phyloP scores from a whole-genome alignment of 2,329 filamentous ascomycete species.

The Fusarium torreyae region DNA sequence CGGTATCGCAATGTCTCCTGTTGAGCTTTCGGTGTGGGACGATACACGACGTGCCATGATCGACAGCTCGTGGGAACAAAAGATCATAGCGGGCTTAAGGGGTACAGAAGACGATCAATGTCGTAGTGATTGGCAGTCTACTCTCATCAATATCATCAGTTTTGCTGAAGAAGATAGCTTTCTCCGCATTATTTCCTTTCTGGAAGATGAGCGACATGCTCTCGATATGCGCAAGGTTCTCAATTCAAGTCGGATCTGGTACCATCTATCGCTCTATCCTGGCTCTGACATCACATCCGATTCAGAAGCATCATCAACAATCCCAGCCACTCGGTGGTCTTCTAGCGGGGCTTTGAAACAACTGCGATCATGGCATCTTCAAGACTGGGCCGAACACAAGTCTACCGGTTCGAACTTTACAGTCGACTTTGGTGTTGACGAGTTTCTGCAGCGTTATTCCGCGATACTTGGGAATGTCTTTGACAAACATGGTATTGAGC shows the following conservation, averaged over 20 bases:
- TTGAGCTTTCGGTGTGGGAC: no score
- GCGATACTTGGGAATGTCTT: slow-evolving; percentile 85
- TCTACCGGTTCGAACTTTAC: slow-evolving; percentile 95
- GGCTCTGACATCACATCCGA: slow-evolving; percentile 53
- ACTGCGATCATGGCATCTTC: slow-evolving; percentile 94
- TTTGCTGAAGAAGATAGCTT: no score
- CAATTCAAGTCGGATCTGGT: slow-evolving; percentile 92
- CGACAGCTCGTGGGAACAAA: no score
- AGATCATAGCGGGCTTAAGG: no score
- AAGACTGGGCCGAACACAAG: slow-evolving; percentile 95
- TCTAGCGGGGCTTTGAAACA: slow-evolving; percentile 93
- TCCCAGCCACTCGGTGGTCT: slow-evolving; percentile 80
- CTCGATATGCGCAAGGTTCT: slow-evolving; percentile 61
- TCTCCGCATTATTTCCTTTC: no score
- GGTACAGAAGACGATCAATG: no score
- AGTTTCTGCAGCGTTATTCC: slow-evolving; percentile 88
- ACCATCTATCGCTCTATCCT: slow-evolving; percentile 91
- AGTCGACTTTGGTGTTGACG: slow-evolving; percentile 93
- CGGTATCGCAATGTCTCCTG: no score
- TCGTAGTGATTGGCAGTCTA: no score
- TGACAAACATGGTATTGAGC: slow-evolving; percentile 92
- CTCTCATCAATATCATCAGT: no score
- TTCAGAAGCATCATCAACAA: no score
- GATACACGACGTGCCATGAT: no score
- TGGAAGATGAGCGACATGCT: no score